Conservation (phyloP, 2,329 filamentous ascomycete genomes). For the Venturia nashicola region DNA sequence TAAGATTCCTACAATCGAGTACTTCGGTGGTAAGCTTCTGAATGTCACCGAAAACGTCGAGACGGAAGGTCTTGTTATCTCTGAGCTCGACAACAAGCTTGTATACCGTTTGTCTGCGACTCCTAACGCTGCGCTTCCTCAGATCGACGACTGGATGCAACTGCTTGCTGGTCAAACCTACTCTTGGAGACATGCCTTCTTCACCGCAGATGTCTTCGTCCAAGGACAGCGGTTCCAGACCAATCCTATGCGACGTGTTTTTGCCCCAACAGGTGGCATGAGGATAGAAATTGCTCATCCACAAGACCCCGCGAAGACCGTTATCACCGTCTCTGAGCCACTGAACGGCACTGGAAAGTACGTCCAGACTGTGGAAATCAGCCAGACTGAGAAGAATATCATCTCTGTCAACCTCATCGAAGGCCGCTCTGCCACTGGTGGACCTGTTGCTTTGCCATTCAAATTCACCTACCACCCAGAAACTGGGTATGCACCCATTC, state of each 20-base stretch:
- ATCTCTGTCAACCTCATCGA: constrained; percentile 87
- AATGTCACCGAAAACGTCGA: constrained; percentile 59
- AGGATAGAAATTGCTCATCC: constrained; percentile 79
- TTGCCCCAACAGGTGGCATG: constrained; percentile 73
- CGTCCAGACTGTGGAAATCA: constrained; percentile 74
- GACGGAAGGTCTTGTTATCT: constrained; percentile 74
- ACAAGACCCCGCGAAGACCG: constrained; percentile 69
- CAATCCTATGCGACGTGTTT: constrained; percentile 87
- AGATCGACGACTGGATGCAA: constrained; percentile 72
- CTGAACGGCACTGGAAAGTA: constrained; percentile 67
- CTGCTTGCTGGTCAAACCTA: constrained; percentile 75
- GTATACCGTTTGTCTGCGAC: constrained; percentile 73
- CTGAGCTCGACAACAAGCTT: constrained; percentile 66
- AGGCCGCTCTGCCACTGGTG: constrained; percentile 74
- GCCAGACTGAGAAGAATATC: constrained; percentile 56
- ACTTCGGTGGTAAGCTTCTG: constrained; percentile 82
- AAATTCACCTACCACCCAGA: constrained; percentile 91
- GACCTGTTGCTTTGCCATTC: constrained; percentile 71
- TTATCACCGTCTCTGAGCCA: constrained; percentile 79
- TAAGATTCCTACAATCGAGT: constrained; percentile 76
- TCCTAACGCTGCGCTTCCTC: constrained; percentile 61
- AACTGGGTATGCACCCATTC: constrained; percentile 92
- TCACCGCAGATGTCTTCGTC: constrained; percentile 85
- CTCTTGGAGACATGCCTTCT: constrained; percentile 90
- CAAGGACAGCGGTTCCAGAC: constrained; percentile 96